Conservation (phyloP, 345 rosid species). For the Erucastrum elatum region DNA sequence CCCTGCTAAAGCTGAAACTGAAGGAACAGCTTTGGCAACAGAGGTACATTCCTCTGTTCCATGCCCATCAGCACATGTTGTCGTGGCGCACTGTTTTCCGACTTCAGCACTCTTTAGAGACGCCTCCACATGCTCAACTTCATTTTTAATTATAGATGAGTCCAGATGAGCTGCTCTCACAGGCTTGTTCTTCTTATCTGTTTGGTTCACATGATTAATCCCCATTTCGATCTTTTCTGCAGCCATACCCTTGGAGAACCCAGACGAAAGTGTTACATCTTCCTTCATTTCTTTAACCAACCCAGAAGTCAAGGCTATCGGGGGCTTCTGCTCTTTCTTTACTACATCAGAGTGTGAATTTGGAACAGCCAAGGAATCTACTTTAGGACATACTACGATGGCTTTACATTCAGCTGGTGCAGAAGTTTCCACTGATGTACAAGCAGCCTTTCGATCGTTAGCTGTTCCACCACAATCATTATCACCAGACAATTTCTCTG, state of each 20-base stretch:
- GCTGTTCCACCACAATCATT: constrained; percentile 1
- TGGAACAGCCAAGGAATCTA: constrained; percentile 35
- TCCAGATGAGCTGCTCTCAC: constrained; percentile 16
- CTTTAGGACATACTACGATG: not conserved
- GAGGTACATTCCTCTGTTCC: constrained; percentile 51
- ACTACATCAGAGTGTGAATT: constrained; percentile 34
- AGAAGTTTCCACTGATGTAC: constrained; percentile 24
- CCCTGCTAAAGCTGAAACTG: constrained; percentile 33
- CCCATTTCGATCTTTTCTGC: constrained; percentile 42
- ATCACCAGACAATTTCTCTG: constrained; percentile 35
- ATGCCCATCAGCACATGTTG: constrained; percentile 41
- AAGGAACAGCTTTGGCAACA: constrained; percentile 36
- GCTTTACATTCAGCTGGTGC: constrained; percentile 41
- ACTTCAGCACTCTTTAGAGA: constrained; percentile 30
- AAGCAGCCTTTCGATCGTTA: constrained; percentile 13
- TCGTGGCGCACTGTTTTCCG: constrained; percentile 23
- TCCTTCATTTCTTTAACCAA: constrained; percentile 7
- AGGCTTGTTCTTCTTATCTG: constrained; percentile 24
- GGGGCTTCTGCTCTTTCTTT: constrained; percentile 31
- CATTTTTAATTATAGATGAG: constrained; percentile 30
- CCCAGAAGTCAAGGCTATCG: constrained; percentile 18
- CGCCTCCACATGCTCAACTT: constrained; percentile 42
- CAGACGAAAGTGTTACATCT: constrained; percentile 25
- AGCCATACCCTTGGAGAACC: constrained; percentile 32
- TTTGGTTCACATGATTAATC: constrained; percentile 17